Evolutionary conservation across 345 rosid species (phyloP).

Genomic region (Combretum micranthum): DNA sequence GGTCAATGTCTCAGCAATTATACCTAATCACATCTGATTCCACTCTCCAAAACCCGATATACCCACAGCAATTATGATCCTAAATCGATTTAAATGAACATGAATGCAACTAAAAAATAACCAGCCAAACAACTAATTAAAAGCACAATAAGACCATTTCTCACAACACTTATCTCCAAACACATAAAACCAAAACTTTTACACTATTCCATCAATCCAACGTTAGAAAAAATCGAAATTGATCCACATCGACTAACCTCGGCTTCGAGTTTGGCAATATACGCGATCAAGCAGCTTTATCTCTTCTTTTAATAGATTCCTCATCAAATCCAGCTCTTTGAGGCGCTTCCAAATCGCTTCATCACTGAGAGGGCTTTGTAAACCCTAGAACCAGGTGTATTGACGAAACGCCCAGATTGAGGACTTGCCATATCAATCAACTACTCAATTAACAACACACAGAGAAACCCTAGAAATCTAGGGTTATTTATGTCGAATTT

Average conservation of each 20-base stretch:
- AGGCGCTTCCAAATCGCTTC: constrained; percentile 74
- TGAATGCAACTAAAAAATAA: too few species aligned
- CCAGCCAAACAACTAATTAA: too few species aligned
- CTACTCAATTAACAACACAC: neutral
- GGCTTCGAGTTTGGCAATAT: constrained; percentile 82
- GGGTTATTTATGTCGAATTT: too few species aligned
- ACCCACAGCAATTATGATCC: too few species aligned
- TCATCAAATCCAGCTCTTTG: constrained; percentile 90
- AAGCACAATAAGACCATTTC: too few species aligned
- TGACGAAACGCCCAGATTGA: constrained; percentile 29
- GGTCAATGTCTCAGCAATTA: too few species aligned
- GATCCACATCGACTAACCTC: constrained; percentile 42
- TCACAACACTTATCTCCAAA: too few species aligned
- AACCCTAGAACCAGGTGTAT: constrained; percentile 58
- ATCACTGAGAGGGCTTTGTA: constrained; percentile 48
- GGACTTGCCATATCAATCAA: constrained; percentile 56
- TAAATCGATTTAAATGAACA: too few species aligned
- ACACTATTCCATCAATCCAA: neutral
- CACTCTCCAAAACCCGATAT: too few species aligned
- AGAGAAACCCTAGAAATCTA: constrained; percentile 11
- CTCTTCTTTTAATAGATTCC: constrained; percentile 68
- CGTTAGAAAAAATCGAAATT: constrained; percentile 2
- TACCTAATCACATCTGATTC: too few species aligned
- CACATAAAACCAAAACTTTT: too few species aligned
- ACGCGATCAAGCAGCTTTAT: constrained; percentile 85